Base-by-base conservation (phyloP, 345 rosid genomes). In the Erucastrum elatum region DNA sequence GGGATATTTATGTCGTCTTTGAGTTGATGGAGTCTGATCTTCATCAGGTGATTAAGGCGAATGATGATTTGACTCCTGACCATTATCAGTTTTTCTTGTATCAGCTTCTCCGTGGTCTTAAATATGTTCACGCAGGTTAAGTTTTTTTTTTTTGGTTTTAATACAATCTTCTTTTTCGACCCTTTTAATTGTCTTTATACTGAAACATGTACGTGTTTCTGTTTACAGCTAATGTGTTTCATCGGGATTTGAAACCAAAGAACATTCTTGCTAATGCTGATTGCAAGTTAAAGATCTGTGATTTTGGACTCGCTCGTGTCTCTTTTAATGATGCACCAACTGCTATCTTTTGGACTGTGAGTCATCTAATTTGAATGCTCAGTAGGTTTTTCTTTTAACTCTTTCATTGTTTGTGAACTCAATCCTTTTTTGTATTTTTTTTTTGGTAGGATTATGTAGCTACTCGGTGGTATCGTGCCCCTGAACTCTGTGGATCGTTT, bases 1-100 rank as follows among this genome's bases (percentile, higher is more conserved):
- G 81, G 71, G 99, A 95, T 85, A 91, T 95, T 39, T 95, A 95
- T 80, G 98, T 95, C 65, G 96, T 94, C 30, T 93, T 94, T 31
- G 98, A 94, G 85, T 80, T 94, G 84, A 95, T 95, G 99, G 99
- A 95, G 83, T 95, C 99, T 66, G 99, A 95, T 78, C 97, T 95
- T 56, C 99, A 95, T 77, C 98, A 95, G 83, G 99, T 93, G 16
- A 95, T 95, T 71, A 95, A 86, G 83, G 97, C 97, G 2, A 95
- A 95, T 72, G 98, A 93, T 87, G 97, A 95, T 85, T 87, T 95
- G 46, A 91, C 97, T 66, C 96, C 99, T 2, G 98, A 95, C 82
- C 99, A 95, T 83, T 84, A 91, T 85, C 99, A 90, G 77, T 95
- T 93, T 84, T 95, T 95, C 87, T 76, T 95, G 78, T 95, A 95